phyloP scores from a whole-genome alignment of 129 eudicot genomes.

The Chrysanthemum lavandulifolium region DNA sequence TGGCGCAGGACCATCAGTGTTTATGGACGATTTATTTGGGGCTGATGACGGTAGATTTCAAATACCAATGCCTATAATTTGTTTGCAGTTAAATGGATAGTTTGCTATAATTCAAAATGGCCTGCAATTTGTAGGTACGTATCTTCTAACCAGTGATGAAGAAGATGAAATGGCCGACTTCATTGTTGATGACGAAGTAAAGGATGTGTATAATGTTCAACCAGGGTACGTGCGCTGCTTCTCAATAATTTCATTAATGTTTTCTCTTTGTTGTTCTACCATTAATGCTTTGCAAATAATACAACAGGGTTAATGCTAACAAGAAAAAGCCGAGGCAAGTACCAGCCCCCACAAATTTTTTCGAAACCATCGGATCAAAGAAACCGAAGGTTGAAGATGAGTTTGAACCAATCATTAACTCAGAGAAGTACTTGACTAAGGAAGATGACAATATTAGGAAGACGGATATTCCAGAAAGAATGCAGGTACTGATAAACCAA shows the following conservation, averaged over 20 bases:
- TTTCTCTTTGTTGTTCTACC: constrained; percentile 1
- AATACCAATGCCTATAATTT: not conserved
- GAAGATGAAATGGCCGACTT: constrained; percentile 82
- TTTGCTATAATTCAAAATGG: not conserved
- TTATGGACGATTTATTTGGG: constrained; percentile 63
- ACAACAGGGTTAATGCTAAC: constrained; percentile 49
- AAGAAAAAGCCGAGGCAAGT: constrained; percentile 54
- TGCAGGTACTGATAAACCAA: constrained; percentile 56
- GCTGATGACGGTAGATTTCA: constrained; percentile 61
- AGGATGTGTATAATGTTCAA: constrained; percentile 31
- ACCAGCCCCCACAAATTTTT: constrained; percentile 42
- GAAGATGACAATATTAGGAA: constrained; percentile 62
- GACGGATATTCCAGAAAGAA: constrained; percentile 81
- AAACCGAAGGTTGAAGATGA: constrained; percentile 64
- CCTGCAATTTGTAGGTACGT: constrained; percentile 26
- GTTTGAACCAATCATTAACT: constrained; percentile 69
- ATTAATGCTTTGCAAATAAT: constrained; percentile 21
- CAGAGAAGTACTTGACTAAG: constrained; percentile 82
- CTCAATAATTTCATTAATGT: not conserved
- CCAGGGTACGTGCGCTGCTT: constrained; percentile 26
- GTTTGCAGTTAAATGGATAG: not conserved
- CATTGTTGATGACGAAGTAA: constrained; percentile 52
- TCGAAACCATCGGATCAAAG: constrained; percentile 41
- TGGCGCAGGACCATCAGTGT: constrained; percentile 36
- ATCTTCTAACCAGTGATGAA: constrained; percentile 37